Conservation (phyloP, 306 rosid genomes). For the Coriaria nepalensis region DNA sequence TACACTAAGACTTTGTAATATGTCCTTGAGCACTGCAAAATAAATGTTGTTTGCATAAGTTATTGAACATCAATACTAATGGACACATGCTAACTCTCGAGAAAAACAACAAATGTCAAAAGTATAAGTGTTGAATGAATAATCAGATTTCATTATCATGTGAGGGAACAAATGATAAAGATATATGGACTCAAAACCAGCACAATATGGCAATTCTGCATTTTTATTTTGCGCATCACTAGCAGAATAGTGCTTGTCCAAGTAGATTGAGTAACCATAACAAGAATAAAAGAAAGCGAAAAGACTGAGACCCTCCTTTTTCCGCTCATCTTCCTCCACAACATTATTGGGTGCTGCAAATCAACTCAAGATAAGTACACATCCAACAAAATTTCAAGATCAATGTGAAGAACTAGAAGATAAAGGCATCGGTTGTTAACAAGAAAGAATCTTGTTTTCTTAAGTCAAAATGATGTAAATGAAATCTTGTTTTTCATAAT, state of each 20-base stretch:
- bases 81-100: too few species aligned
- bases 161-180: constrained; percentile 5
- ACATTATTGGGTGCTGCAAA: constrained; percentile 54
- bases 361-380: constrained; percentile 19
- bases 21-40: too few species aligned
- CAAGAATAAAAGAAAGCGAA: constrained; percentile 74
- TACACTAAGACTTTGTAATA: too few species aligned
- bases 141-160: neutral
- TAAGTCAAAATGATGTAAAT: too few species aligned
- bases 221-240: constrained; percentile 38
- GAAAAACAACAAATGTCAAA: too few species aligned
- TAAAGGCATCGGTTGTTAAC: too few species aligned
- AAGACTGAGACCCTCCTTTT: constrained; percentile 61
- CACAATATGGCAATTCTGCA: constrained; percentile 67
- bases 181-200: constrained; percentile 67
- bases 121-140: too few species aligned
- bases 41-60: too few species aligned
- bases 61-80: too few species aligned
- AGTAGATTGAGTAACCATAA: constrained; percentile 70
- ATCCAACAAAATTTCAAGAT: neutral
- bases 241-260: constrained; percentile 53
- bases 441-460: too few species aligned
- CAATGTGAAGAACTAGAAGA: neutral
- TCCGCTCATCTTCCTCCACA: constrained; percentile 67
- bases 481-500: neutral